phyloP scores from a whole-genome alignment of 495 filamentous ascomycete genomes.

The Lepraria neglecta region DNA sequence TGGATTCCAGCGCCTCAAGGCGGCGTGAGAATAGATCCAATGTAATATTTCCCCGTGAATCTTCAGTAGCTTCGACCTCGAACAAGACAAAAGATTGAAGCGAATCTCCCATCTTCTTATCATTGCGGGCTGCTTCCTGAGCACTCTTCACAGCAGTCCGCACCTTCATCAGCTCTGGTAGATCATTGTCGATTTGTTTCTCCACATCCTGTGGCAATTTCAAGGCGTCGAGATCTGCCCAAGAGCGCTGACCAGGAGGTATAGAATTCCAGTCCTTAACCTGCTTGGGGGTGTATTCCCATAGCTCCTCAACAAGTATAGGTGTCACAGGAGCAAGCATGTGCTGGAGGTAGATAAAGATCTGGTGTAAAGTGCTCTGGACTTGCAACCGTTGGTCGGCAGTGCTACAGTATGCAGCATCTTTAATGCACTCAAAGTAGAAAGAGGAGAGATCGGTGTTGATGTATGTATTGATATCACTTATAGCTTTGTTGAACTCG shows the following conservation, averaged over 20 bases:
- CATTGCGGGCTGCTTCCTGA: conserved; percentile 54
- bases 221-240: conserved; percentile 35
- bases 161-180: conserved; percentile 52
- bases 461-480: conserved; percentile 69
- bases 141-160: conserved; percentile 59
- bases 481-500: conserved; percentile 76
- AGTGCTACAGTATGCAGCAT: conserved; percentile 64
- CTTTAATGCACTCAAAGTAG: conserved; percentile 88
- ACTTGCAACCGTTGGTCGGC: conserved; percentile 46
- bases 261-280: conserved; percentile 47
- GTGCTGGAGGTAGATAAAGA: conserved; percentile 63
- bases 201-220: conserved; percentile 27
- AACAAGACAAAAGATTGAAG: conserved; percentile 18
- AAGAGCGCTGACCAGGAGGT: conserved; percentile 39
- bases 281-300: conserved; percentile 63
- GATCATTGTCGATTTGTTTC: conserved; percentile 39
- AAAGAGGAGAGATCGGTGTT: conserved; percentile 80
- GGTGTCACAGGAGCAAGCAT: conserved; percentile 79
- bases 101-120: conserved; percentile 20
- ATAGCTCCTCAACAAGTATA: conserved; percentile 79
- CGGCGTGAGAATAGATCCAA: conserved; percentile 21
- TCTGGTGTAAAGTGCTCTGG: conserved; percentile 62
- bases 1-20: conserved; percentile 51
- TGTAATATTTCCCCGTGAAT: conserved; percentile 17
- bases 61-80: conserved; percentile 13